Conservation (phyloP, 106 monocot genomes). For the Dioscorea alata region DNA sequence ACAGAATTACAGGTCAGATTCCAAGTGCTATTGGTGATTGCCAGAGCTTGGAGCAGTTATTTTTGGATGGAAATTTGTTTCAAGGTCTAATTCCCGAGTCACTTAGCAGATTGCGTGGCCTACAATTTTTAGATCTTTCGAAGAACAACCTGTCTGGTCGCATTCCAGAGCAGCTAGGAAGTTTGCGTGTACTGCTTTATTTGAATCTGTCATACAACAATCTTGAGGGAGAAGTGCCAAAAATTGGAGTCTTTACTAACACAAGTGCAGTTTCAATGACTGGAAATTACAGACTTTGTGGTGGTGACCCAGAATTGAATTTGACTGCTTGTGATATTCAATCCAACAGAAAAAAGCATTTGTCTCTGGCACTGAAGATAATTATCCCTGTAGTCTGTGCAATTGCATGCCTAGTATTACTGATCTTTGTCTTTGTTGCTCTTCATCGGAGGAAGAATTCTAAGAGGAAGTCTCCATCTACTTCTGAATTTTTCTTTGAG, state of each 20-base stretch:
- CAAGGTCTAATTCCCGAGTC: constrained; percentile 11
- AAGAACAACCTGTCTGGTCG: constrained; percentile 22
- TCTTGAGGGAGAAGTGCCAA: constrained; percentile 6
- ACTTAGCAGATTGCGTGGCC: constrained; percentile 12
- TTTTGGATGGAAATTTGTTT: constrained; percentile 12
- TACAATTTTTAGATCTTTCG: constrained; percentile 23
- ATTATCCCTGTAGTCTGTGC: not conserved
- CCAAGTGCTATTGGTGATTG: constrained; percentile 19
- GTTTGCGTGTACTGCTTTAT: not conserved
- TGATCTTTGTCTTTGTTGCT: not conserved
- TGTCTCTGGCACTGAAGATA: not conserved
- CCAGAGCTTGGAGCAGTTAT: constrained; percentile 4
- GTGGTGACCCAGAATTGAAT: not conserved
- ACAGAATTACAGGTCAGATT: constrained; percentile 20
- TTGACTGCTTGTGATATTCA: not conserved
- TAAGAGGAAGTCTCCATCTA: not conserved
- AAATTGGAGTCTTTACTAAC: not conserved
- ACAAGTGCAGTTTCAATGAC: not conserved
- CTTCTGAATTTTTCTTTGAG: not conserved
- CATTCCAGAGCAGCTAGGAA: constrained; percentile 10
- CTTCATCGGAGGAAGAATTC: not conserved
- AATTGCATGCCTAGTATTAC: not conserved
- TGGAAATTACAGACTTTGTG: constrained; percentile 9
- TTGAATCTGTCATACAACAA: constrained; percentile 7
- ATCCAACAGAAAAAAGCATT: not conserved